Evolutionary conservation across 1,284 basidiomycete species (phyloP).

Genomic region (Ustilago esculenta): DNA sequence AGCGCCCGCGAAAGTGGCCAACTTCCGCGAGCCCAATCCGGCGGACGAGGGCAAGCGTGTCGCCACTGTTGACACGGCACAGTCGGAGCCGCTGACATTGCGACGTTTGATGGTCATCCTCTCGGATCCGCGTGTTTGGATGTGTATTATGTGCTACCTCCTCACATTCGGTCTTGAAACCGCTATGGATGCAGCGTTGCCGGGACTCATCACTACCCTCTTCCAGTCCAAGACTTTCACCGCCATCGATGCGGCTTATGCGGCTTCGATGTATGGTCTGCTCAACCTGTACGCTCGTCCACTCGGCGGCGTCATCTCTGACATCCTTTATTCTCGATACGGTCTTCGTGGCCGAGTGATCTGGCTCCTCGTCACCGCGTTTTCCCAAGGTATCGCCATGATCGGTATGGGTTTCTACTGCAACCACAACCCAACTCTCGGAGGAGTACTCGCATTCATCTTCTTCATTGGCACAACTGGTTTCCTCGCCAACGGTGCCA

Average conservation of each 20-base stretch:
- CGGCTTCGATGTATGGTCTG: conserved; percentile 71
- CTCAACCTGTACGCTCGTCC: conserved; percentile 73
- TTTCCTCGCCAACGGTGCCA: conserved; percentile 59
- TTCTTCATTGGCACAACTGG: conserved; percentile 55
- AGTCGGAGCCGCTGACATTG: conserved; percentile 71
- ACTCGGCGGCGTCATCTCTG: conserved; percentile 72
- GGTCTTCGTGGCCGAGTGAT: conserved; percentile 73
- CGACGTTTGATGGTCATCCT: conserved; percentile 68
- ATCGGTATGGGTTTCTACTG: conserved; percentile 71
- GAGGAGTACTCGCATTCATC: conserved; percentile 58
- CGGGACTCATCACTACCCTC: conserved; percentile 70
- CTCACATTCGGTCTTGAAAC: conserved; percentile 73
- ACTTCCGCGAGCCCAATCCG: conserved; percentile 60
- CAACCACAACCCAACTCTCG: conserved; percentile 60
- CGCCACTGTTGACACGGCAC: conserved; percentile 69
- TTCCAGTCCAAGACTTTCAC: conserved; percentile 68
- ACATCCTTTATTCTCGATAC: conserved; percentile 70
- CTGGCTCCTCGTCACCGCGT: conserved; percentile 70
- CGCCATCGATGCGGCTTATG: conserved; percentile 71
- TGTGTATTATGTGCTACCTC: conserved; percentile 72
- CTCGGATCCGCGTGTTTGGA: conserved; percentile 73
- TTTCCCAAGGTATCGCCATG: conserved; percentile 71
- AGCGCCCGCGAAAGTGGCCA: conserved; percentile 44
- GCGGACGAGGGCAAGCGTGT: conserved; percentile 36
- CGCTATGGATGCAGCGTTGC: conserved; percentile 73